A percentile compares a stretch with the other conserved stretches of the same genome.
Conservation (phyloP, 345 rosid genomes). For the Triadica sebifera region DNA sequence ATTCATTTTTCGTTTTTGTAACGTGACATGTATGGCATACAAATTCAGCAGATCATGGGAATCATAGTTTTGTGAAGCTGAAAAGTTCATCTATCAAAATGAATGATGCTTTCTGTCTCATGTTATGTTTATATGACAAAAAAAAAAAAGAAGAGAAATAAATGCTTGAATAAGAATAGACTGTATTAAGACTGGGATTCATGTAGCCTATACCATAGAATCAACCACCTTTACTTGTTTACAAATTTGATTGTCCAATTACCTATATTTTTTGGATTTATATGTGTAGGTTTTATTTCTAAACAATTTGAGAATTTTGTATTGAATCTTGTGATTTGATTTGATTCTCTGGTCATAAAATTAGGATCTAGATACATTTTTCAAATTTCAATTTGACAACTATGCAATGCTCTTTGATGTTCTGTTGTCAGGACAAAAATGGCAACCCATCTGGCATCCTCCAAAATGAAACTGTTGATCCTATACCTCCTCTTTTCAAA, state of each 20-base stretch:
- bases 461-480: conserved; percentile 58
- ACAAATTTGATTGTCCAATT: background rate
- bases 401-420: background rate
- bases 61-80: background rate
- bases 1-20: background rate
- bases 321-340: background rate
- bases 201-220: background rate
- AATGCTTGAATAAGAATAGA: background rate
- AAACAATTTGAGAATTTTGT: background rate
- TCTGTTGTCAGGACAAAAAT: conserved; percentile 58
- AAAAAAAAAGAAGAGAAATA: background rate
- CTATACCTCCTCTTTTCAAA: conserved; percentile 77
- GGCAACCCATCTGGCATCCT: conserved; percentile 91
- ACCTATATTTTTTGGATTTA: background rate
- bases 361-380: background rate
- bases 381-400: background rate
- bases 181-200: background rate
- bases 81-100: background rate
- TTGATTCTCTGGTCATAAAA: background rate
- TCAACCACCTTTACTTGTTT: background rate
- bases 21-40: background rate
- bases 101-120: background rate
- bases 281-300: background rate
- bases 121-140: background rate
- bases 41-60: background rate